phyloP scores from a whole-genome alignment of 2,329 filamentous ascomycete genomes.

The Trichoderma pleuroti region DNA sequence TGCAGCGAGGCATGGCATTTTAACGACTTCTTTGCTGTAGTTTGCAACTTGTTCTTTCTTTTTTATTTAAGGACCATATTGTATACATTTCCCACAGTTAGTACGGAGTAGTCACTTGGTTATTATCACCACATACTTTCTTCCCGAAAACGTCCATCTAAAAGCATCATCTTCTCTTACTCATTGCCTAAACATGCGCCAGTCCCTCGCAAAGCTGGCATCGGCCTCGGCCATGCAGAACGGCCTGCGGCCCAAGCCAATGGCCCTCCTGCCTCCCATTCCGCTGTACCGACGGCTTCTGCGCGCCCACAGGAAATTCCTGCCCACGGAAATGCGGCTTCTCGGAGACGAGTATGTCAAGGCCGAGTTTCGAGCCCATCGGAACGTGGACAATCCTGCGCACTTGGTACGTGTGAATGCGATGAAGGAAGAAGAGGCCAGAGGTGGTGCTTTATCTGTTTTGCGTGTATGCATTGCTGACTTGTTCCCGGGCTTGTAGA shows the following conservation, averaged over 20 bases:
- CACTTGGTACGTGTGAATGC: conserved; percentile 65
- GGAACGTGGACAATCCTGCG: conserved; percentile 79
- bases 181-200: neutral
- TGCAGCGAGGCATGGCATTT: neutral
- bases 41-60: neutral
- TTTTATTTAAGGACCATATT: neutral
- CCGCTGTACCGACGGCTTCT: conserved; percentile 85
- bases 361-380: conserved; percentile 83
- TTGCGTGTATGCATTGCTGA: neutral
- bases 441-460: neutral
- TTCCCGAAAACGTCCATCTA: neutral
- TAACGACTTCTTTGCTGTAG: neutral
- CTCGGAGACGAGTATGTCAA: conserved; percentile 93
- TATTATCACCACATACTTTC: neutral
- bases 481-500: conserved; percentile 46
- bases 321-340: conserved; percentile 70
- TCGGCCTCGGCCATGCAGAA: conserved; percentile 34
- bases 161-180: neutral
- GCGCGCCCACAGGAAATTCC: conserved; percentile 75
- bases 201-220: conserved; percentile 30
- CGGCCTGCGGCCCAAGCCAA: conserved; percentile 38
- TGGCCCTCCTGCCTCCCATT: conserved; percentile 80
- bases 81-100: neutral
- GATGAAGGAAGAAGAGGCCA: neutral
- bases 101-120: neutral